Base-by-base conservation (phyloP, 352 stramenopile species). In the Phytophthora sojae region DNA sequence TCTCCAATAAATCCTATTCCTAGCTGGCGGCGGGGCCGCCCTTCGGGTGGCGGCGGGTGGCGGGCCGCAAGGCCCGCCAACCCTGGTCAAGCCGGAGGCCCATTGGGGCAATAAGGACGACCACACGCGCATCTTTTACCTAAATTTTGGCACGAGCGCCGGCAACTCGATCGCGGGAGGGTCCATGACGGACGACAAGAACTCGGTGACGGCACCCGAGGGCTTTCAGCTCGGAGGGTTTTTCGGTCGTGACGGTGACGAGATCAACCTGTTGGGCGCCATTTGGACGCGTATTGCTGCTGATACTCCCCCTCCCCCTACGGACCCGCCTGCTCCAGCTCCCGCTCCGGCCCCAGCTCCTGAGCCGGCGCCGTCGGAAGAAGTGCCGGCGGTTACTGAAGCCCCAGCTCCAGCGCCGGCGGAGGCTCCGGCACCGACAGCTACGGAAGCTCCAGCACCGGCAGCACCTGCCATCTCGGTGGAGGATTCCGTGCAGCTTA, bases 401-500 rank as follows among this genome's bases (percentile, higher is more conserved):
- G 14, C 26, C 25, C 51, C 51, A 57, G 25, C 42, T 37, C 19
- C 23, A 42, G 37, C 53, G 17, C 4, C 54, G n/a, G 0, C 53
- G 7, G 53, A 9, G 15, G 44, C 47, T 9, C 25, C 23, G 11
- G 25, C 56, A 4, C 42, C 37, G 14, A 1, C 21, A 21, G 47
- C 54, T 30, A 26, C 53, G 19, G 53, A 17, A 49, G 35, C 55
- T 29, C 55, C 55, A 6, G 56, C 56, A 54, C 39, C 54, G 4
- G n/a, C 54, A n/a, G 32, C 17, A 5, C 53, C 57, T 15, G 39
- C 42, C 5, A 63, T 63, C 14, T 64, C 45, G 15, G 45, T 57
- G 11, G 57, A 64, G n/a, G 57, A 64, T 25, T 57, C 57, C 23
- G 57, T 64, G 8, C 57, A 64, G 17, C 39, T 64, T 14, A 64